Evolutionary conservation across 2,329 filamentous ascomycete species (phyloP).

Genomic region (Akanthomyces muscarius): DNA sequence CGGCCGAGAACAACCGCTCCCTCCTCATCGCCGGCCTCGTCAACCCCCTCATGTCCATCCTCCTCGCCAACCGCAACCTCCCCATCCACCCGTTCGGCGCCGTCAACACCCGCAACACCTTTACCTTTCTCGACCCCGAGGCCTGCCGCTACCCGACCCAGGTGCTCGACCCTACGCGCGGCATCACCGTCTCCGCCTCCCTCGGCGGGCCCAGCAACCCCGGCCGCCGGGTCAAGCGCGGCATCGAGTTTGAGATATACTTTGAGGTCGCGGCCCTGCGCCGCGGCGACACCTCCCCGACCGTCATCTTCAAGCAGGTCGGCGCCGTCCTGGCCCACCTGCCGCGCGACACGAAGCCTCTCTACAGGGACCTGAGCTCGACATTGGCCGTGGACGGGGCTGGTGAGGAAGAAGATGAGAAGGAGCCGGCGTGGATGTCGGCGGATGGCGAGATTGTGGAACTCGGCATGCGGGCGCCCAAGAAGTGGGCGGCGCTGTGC

Average conservation of each 20-base stretch:
- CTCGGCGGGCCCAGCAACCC: constrained; percentile 13
- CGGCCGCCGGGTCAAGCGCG: constrained; percentile 16
- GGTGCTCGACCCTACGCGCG: constrained; percentile 11
- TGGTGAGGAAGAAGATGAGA: background rate
- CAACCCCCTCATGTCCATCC: constrained; percentile 19
- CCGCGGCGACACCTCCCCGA: constrained; percentile 13
- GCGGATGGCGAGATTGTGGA: constrained; percentile 16
- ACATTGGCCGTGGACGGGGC: background rate
- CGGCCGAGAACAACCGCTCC: constrained; percentile 6
- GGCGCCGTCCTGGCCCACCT: constrained; percentile 10
- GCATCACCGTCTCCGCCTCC: constrained; percentile 15
- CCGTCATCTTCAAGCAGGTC: constrained; percentile 17
- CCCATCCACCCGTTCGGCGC: constrained; percentile 16
- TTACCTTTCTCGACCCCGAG: constrained; percentile 16
- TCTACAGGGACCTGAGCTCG: constrained; percentile 5
- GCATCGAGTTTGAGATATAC: constrained; percentile 17
- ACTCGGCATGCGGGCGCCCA: constrained; percentile 14
- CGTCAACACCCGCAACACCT: constrained; percentile 18
- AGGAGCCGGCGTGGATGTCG: constrained; percentile 7
- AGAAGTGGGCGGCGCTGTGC: constrained; percentile 17
- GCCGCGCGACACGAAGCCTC: constrained; percentile 14
- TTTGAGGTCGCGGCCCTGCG: constrained; percentile 14
- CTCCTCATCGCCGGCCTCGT: constrained; percentile 16
- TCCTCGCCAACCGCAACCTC: constrained; percentile 17
- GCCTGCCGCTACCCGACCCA: constrained; percentile 14